A percentile compares a stretch with the other conserved stretches of the same genome.
phyloP scores from a whole-genome alignment of 345 rosid genomes.

The Citrus trifoliata region DNA sequence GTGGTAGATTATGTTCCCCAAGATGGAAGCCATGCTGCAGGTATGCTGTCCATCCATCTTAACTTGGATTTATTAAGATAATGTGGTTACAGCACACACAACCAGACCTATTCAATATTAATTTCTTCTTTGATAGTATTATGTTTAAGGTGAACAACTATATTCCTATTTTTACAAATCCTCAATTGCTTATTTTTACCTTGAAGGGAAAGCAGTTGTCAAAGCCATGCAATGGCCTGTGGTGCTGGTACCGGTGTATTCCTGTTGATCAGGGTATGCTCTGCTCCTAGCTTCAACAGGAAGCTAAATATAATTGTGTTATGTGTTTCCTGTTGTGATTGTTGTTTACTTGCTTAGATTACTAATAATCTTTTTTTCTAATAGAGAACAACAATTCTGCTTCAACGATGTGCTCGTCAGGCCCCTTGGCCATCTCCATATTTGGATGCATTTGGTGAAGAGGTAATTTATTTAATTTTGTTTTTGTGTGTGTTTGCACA shows the following conservation, averaged over 20 bases:
- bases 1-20: slow-evolving; percentile 88
- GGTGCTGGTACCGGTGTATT: slow-evolving; percentile 89
- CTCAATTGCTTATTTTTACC: slow-evolving; percentile 7
- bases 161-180: background rate
- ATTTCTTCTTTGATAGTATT: background rate
- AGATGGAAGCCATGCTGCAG: slow-evolving; percentile 84
- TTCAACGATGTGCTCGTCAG: slow-evolving; percentile 77
- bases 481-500: background rate
- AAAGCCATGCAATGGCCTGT: slow-evolving; percentile 66
- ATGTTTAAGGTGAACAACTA: background rate
- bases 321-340: slow-evolving; percentile 7
- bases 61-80: background rate
- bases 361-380: slow-evolving; percentile 7
- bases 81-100: background rate
- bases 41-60: slow-evolving; percentile 33
- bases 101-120: background rate
- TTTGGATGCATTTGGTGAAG: slow-evolving; percentile 96
- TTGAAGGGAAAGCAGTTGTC: slow-evolving; percentile 63
- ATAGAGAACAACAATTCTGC: slow-evolving; percentile 77
- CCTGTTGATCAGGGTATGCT: slow-evolving; percentile 68
- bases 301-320: background rate
- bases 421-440: slow-evolving; percentile 94
- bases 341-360: background rate
- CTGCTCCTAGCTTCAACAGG: background rate
- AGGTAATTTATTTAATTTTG: slow-evolving; percentile 38